Evolutionary conservation across 2,329 filamentous ascomycete genomes (phyloP).

Genomic region (Colletotrichum australisinense): DNA sequence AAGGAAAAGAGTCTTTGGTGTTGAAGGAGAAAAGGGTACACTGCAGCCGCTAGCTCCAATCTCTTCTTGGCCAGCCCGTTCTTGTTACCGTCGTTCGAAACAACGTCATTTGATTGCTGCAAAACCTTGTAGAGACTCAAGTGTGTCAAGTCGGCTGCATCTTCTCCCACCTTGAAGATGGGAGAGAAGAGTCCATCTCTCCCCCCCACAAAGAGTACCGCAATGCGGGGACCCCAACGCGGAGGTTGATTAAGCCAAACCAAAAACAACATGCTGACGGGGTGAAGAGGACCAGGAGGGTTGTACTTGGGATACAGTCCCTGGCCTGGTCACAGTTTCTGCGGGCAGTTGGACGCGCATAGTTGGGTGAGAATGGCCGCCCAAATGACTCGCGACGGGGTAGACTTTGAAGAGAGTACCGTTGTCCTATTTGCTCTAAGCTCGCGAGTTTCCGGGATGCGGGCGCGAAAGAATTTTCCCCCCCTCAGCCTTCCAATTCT

Average conservation of each 20-base stretch:
- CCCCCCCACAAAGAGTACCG: constrained; percentile 2
- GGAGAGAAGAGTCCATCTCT: background rate
- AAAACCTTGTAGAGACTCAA: constrained; percentile 15
- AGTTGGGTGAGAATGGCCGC: background rate
- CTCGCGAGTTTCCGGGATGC: constrained; percentile 8
- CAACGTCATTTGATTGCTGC: constrained; percentile 28
- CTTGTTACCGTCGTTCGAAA: background rate
- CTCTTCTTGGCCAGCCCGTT: background rate
- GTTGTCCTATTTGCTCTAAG: too few species aligned
- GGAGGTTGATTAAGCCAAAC: constrained; percentile 15
- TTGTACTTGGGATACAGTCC: background rate
- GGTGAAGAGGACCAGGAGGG: background rate
- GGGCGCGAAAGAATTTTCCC: background rate
- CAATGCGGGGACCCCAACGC: constrained; percentile 34
- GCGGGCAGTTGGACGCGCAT: constrained; percentile 26
- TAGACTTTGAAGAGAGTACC: background rate
- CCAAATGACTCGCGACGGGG: constrained; percentile 22
- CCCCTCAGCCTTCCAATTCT: background rate
- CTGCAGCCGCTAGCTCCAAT: background rate
- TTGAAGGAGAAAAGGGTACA: background rate
- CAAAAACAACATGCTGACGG: background rate
- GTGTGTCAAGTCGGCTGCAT: constrained; percentile 23
- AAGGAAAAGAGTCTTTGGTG: constrained; percentile 6
- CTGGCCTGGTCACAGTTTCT: background rate
- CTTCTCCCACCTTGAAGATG: constrained; percentile 10